Conservation (phyloP, 2,329 filamentous ascomycete genomes). For the Epichloe elymi region DNA sequence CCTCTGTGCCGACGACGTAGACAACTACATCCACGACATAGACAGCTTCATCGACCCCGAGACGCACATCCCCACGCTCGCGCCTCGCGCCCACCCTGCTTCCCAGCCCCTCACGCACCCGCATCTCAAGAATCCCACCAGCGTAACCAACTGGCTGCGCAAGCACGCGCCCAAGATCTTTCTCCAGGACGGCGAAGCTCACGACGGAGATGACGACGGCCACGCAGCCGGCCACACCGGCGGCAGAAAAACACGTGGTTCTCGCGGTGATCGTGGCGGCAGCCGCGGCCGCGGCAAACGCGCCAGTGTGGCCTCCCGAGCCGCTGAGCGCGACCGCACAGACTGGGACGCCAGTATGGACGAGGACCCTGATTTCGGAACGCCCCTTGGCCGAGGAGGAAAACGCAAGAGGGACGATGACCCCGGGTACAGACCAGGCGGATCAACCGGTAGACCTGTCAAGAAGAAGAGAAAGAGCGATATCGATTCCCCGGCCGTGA, state of each 20-base stretch:
- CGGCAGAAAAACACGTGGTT: slow-evolving; percentile 18
- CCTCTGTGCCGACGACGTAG: slow-evolving; percentile 55
- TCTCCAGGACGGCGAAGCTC: slow-evolving; percentile 51
- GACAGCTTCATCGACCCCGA: slow-evolving; percentile 38
- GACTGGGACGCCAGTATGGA: slow-evolving; percentile 27
- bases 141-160: slow-evolving; percentile 90
- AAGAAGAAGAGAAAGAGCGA: slow-evolving; percentile 50
- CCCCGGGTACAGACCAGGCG: slow-evolving; percentile 44
- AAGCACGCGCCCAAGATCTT: slow-evolving; percentile 76
- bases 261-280: slow-evolving; percentile 18
- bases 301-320: slow-evolving; percentile 12
- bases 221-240: slow-evolving; percentile 15
- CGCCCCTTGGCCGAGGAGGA: slow-evolving; percentile 16
- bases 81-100: slow-evolving; percentile 31
- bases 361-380: slow-evolving; percentile 23
- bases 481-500: slow-evolving; percentile 21
- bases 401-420: slow-evolving; percentile 49
- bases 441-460: slow-evolving; percentile 36
- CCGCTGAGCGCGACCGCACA: slow-evolving; percentile 10
- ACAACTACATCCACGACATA: slow-evolving; percentile 57
- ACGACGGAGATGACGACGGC: slow-evolving; percentile 27
- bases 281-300: slow-evolving; percentile 25
- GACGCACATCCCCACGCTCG: slow-evolving; percentile 34
- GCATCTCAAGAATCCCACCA: slow-evolving; percentile 60
- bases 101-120: slow-evolving; percentile 25